A percentile compares a stretch with the other conserved stretches of the same genome.
phyloP scores from a whole-genome alignment of 2,329 filamentous ascomycete genomes.

The Neonectria ditissima region DNA sequence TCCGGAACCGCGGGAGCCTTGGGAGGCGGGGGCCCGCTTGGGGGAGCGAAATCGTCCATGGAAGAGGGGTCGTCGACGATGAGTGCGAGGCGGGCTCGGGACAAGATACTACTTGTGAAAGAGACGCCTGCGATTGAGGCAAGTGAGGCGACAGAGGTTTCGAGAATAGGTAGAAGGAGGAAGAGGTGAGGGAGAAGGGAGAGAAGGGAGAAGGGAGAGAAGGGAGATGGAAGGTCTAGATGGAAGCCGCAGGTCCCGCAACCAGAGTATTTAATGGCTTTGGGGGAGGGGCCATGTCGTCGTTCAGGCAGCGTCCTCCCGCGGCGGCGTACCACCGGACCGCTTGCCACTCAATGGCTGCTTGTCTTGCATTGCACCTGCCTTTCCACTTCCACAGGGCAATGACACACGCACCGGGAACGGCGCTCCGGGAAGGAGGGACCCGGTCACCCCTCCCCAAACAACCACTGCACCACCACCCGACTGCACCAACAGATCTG shows the following conservation, averaged over 20 bases:
- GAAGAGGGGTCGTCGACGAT: constrained; percentile 15
- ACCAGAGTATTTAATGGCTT: neutral
- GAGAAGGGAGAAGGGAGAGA: neutral
- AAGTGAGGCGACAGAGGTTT: neutral
- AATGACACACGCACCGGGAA: neutral
- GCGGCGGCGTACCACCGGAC: neutral
- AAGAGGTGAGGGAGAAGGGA: neutral
- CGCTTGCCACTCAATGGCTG: constrained; percentile 2
- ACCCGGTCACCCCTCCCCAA: neutral
- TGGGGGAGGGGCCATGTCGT: neutral
- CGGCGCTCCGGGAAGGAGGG: constrained; percentile 6
- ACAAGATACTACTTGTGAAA: neutral
- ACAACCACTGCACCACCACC: neutral
- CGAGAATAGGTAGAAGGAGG: neutral
- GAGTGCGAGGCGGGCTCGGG: neutral
- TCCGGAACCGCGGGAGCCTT: constrained; percentile 70
- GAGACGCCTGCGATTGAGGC: constrained; percentile 2
- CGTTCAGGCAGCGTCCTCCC: neutral
- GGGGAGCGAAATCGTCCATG: constrained; percentile 68
- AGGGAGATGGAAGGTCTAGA: neutral
- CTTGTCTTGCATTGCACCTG: neutral
- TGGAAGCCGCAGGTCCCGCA: constrained; percentile 1
- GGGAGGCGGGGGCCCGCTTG: constrained; percentile 67
- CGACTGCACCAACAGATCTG: neutral
- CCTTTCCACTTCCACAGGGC: neutral